phyloP scores from a whole-genome alignment of 192 early-diverging fungal species.

The Linderina pennispora region DNA sequence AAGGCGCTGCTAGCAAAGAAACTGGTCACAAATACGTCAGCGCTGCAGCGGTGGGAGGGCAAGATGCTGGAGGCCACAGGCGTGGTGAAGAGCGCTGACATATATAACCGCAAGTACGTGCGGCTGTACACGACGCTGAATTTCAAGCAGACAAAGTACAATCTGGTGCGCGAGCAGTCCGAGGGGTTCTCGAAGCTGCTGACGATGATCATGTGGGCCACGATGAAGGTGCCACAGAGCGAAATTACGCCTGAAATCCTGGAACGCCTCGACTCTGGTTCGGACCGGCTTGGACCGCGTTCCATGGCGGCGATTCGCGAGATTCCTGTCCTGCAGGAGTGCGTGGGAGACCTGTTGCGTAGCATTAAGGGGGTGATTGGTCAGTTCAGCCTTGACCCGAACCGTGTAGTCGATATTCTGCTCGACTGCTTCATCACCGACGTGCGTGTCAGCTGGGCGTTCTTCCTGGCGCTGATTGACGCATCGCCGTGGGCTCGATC shows the following conservation, averaged over 20 bases:
- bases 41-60: constrained; percentile 34
- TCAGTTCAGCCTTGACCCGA: constrained; percentile 37
- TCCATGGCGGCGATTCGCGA: constrained; percentile 20
- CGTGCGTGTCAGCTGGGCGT: constrained; percentile 37
- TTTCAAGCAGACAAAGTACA: constrained; percentile 47
- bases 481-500: constrained; percentile 44
- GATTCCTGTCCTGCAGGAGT: constrained; percentile 11
- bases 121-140: constrained; percentile 39
- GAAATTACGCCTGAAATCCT: constrained; percentile 16
- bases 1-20: constrained; percentile 10
- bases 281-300: background rate
- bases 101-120: constrained; percentile 28
- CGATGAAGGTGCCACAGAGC: constrained; percentile 16
- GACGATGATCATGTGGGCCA: constrained; percentile 28
- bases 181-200: constrained; percentile 44
- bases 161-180: constrained; percentile 37
- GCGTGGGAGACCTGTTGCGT: constrained; percentile 11
- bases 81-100: constrained; percentile 15
- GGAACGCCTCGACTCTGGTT: background rate
- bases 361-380: constrained; percentile 41
- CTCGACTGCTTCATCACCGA: constrained; percentile 43
- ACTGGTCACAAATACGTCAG: constrained; percentile 19
- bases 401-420: constrained; percentile 39
- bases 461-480: constrained; percentile 39
- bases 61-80: constrained; percentile 31